Evolutionary conservation across 139 green algal species (phyloP).

Genomic region (Chlamydomonas incerta): DNA sequence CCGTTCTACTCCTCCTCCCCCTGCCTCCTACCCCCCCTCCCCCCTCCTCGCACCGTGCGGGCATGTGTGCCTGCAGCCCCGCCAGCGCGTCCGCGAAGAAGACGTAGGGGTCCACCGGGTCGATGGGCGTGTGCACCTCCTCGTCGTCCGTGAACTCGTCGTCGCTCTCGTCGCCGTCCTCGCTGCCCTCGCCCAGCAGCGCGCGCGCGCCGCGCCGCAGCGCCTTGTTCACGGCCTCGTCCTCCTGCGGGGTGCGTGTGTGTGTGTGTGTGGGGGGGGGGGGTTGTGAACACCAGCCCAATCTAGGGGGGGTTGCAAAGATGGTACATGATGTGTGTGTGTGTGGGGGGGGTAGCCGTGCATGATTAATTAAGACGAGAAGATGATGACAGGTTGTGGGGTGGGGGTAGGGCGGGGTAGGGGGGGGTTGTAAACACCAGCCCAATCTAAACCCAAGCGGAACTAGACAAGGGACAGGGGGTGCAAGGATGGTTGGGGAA

Average conservation of each 20-base stretch:
- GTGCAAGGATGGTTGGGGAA: neutral
- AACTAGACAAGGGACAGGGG: too few species aligned
- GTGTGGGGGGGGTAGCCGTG: too few species aligned
- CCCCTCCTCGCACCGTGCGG: slow-evolving; percentile 24
- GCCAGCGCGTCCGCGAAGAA: slow-evolving; percentile 75
- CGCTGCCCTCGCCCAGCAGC: slow-evolving; percentile 45
- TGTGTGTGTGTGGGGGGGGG: neutral
- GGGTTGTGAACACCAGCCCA: too few species aligned
- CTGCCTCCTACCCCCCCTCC: slow-evolving; percentile 12
- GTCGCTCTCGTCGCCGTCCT: slow-evolving; percentile 40
- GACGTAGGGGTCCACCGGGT: slow-evolving; percentile 78
- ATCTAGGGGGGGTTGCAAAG: neutral
- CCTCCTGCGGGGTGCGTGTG: neutral
- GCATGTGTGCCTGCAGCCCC: slow-evolving; percentile 63
- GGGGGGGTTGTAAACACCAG: too few species aligned
- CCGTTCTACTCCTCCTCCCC: neutral
- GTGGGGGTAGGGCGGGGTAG: too few species aligned
- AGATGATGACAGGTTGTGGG: too few species aligned
- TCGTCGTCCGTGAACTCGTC: slow-evolving; percentile 62
- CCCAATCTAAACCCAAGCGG: too few species aligned
- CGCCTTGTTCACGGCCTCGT: slow-evolving; percentile 37
- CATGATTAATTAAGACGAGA: too few species aligned
- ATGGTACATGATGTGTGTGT: too few species aligned
- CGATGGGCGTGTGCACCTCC: slow-evolving; percentile 37
- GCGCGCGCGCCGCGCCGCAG: slow-evolving; percentile 26